Conservation (phyloP, 345 rosid species). For the Euphorbia tirucalli region DNA sequence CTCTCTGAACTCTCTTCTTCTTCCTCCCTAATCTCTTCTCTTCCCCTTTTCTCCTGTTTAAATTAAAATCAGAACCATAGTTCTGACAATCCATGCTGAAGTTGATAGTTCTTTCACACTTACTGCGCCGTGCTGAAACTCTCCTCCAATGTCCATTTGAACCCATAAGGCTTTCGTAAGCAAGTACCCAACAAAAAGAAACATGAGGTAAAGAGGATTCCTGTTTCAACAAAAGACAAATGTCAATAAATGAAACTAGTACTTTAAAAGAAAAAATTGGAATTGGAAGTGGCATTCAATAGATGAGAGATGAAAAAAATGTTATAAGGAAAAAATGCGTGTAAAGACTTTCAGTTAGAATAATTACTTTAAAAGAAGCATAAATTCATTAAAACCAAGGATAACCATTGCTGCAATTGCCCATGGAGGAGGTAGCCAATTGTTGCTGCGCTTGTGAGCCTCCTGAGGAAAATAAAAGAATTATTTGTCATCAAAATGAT, state of each 20-base stretch:
- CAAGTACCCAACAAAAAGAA: conserved; percentile 51
- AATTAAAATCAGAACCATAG: too few species aligned
- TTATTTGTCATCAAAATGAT: background rate
- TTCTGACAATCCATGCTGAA: background rate
- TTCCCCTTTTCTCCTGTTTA: too few species aligned
- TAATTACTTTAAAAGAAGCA: conserved; percentile 64
- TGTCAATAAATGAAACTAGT: conserved; percentile 2
- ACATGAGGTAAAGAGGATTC: conserved; percentile 73
- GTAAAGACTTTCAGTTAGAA: background rate
- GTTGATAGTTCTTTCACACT: conserved; percentile 25
- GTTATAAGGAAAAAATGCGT: background rate
- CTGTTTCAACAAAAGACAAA: conserved; percentile 40
- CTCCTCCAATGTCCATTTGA: conserved; percentile 57
- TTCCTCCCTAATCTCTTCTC: too few species aligned
- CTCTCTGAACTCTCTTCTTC: too few species aligned
- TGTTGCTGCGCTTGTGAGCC: conserved; percentile 61
- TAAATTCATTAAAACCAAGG: conserved; percentile 77
- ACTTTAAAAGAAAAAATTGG: too few species aligned
- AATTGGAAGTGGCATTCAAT: background rate
- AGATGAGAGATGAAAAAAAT: background rate
- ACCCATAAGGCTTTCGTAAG: conserved; percentile 72
- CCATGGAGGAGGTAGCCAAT: conserved; percentile 78
- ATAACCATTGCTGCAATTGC: conserved; percentile 52
- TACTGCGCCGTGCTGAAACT: conserved; percentile 68
- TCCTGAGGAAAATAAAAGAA: conserved; percentile 41